These are phyloP conservation scores for Acorus calamus DNA, from an alignment of 106 monocot species.

Conservation along the genomic window DNA sequence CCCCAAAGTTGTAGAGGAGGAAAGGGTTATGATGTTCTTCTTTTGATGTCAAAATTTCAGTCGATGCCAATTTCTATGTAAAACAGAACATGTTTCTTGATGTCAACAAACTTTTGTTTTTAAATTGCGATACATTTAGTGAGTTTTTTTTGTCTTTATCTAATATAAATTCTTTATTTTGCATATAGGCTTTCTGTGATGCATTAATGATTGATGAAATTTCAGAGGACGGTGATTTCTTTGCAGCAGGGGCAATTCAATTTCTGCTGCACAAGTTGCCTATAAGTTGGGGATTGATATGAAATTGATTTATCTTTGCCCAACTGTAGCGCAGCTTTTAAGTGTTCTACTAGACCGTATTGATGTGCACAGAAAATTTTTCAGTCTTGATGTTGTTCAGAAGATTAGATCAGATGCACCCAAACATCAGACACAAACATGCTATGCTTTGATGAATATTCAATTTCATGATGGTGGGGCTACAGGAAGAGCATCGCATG, in stretches of 20 bases:
- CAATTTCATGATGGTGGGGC: background rate
- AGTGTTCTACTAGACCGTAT: conserved; percentile 24
- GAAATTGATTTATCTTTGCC: conserved; percentile 60
- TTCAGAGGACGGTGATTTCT: conserved; percentile 66
- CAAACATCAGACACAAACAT: conserved; percentile 1
- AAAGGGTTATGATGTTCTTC: too few species aligned
- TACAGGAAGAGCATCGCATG: conserved; percentile 2
- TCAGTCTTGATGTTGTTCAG: background rate
- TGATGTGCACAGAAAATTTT: background rate
- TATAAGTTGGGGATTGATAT: conserved; percentile 83
- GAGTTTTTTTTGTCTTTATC: too few species aligned
- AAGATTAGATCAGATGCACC: conserved; percentile 27
- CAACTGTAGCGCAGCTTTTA: conserved; percentile 58
- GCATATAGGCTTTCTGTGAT: conserved; percentile 56
- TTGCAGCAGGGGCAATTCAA: conserved; percentile 77
- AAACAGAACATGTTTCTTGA: too few species aligned
- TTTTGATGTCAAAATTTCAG: too few species aligned
- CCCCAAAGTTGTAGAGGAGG: too few species aligned
- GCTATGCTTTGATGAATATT: background rate
- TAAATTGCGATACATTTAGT: too few species aligned
- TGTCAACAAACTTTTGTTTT: too few species aligned
- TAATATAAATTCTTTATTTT: background rate
- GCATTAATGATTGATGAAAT: conserved; percentile 47
- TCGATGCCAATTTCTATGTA: too few species aligned
- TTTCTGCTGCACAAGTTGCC: conserved; percentile 78